Conservation (phyloP, 495 filamentous ascomycete genomes). For the Emericellopsis terricola region DNA sequence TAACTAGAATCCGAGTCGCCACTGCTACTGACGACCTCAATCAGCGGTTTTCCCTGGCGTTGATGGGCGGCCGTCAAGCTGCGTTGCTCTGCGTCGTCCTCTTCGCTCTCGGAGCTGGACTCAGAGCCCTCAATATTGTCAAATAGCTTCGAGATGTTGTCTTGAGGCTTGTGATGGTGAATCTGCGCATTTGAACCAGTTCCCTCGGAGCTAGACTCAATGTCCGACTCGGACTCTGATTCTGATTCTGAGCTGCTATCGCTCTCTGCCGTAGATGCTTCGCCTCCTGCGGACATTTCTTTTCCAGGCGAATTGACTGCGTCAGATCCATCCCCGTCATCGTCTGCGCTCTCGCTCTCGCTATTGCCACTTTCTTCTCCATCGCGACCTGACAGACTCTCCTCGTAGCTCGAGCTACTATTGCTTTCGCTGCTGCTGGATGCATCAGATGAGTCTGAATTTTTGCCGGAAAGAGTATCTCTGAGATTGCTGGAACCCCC, state of each 20-base stretch:
- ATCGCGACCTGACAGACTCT: no score
- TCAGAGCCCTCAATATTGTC: no score
- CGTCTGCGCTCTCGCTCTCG: constrained; percentile 1
- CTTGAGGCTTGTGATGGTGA: no score
- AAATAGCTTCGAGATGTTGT: no score
- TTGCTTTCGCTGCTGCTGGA: neutral
- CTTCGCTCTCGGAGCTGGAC: no score
- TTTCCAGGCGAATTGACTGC: no score
- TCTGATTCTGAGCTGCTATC: constrained; percentile 12
- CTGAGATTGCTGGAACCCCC: neutral
- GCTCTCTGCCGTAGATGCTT: no score
- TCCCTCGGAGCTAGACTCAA: constrained; percentile 4
- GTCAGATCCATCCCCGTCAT: constrained; percentile 6
- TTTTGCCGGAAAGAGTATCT: neutral
- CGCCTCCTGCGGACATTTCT: no score
- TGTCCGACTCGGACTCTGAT: constrained; percentile 4
- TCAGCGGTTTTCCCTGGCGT: neutral
- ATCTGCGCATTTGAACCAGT: no score
- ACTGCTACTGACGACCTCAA: neutral
- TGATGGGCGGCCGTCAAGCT: no score
- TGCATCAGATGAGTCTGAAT: neutral
- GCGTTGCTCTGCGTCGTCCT: no score
- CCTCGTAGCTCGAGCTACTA: neutral
- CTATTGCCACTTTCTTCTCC: no score
- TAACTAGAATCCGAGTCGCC: neutral